phyloP scores from a whole-genome alignment of 768 basidiomycete genomes.

The Xerocomus potaroensis region DNA sequence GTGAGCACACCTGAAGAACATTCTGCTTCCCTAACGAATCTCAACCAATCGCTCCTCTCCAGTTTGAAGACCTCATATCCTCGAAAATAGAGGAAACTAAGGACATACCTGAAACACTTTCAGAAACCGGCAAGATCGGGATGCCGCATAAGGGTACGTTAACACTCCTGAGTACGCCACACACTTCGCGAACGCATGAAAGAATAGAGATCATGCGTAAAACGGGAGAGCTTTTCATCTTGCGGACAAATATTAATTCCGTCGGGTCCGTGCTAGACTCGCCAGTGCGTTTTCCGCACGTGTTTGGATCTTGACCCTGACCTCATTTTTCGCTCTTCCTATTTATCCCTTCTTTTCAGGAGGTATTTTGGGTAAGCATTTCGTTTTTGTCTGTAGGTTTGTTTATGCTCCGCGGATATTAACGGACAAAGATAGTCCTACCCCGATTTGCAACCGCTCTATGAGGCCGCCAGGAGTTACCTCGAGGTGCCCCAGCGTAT shows the following conservation, averaged over 20 bases:
- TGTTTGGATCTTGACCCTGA: not conserved
- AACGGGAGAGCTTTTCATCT: slow-evolving; percentile 90
- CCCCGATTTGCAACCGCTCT: slow-evolving; percentile 92
- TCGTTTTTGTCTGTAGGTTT: slow-evolving; percentile 16
- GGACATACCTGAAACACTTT: slow-evolving; percentile 89
- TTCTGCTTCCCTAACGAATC: slow-evolving; percentile 1
- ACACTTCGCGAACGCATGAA: slow-evolving; percentile 12
- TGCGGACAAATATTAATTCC: slow-evolving; percentile 91
- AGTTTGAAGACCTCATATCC: slow-evolving; percentile 93
- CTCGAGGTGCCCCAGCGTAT: slow-evolving; percentile 94
- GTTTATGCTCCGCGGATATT: slow-evolving; percentile 19
- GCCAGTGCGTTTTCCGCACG: slow-evolving; percentile 52
- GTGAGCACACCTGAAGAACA: slow-evolving; percentile 41
- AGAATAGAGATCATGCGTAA: slow-evolving; percentile 90
- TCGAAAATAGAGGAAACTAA: slow-evolving; percentile 95
- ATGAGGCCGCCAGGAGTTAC: slow-evolving; percentile 90
- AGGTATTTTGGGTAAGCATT: slow-evolving; percentile 87
- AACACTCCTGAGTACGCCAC: slow-evolving; percentile 1
- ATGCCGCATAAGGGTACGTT: slow-evolving; percentile 73
- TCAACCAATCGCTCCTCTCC: not conserved
- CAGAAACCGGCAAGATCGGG: slow-evolving; percentile 92
- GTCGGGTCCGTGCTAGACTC: slow-evolving; percentile 97
- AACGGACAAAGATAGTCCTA: slow-evolving; percentile 57
- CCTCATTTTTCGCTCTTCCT: no score
- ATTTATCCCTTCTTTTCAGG: slow-evolving; percentile 44